phyloP scores from a whole-genome alignment of 495 filamentous ascomycete genomes.

The Immersiella caudata region DNA sequence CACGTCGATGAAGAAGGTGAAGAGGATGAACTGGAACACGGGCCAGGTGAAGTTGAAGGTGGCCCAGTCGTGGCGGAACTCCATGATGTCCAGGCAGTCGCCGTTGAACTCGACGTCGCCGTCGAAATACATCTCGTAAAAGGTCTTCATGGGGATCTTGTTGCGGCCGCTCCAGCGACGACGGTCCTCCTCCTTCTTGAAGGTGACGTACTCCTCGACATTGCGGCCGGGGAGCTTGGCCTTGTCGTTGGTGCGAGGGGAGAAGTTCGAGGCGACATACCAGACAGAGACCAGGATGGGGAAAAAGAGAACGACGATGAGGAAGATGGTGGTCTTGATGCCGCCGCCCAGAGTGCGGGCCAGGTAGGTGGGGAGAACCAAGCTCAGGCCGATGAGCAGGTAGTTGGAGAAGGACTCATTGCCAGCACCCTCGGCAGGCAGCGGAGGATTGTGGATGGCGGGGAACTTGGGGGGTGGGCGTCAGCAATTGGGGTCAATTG shows the following conservation, averaged over 20 bases:
- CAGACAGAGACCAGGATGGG: slow-evolving; percentile 70
- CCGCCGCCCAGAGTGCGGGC: slow-evolving; percentile 71
- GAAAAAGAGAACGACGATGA: slow-evolving; percentile 63
- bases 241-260: slow-evolving; percentile 78
- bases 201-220: slow-evolving; percentile 81
- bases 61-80: slow-evolving; percentile 88
- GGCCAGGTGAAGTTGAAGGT: slow-evolving; percentile 76
- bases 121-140: slow-evolving; percentile 89
- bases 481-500: slow-evolving; percentile 20
- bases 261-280: slow-evolving; percentile 64
- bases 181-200: slow-evolving; percentile 74
- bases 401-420: slow-evolving; percentile 70
- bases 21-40: slow-evolving; percentile 52
- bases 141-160: slow-evolving; percentile 85
- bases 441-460: slow-evolving; percentile 76
- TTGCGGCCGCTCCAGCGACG: slow-evolving; percentile 73
- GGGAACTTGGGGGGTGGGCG: slow-evolving; percentile 57
- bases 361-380: slow-evolving; percentile 64
- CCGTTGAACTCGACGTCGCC: slow-evolving; percentile 85
- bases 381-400: slow-evolving; percentile 59
- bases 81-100: slow-evolving; percentile 75
- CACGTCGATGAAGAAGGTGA: slow-evolving; percentile 67
- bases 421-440: slow-evolving; percentile 77
- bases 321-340: slow-evolving; percentile 70
- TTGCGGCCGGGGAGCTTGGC: slow-evolving; percentile 74